Percentiles rank a stretch among this genome's conserved stretches.
Conservation (phyloP, 129 eudicot species). For the Oenanthe sinensis region DNA sequence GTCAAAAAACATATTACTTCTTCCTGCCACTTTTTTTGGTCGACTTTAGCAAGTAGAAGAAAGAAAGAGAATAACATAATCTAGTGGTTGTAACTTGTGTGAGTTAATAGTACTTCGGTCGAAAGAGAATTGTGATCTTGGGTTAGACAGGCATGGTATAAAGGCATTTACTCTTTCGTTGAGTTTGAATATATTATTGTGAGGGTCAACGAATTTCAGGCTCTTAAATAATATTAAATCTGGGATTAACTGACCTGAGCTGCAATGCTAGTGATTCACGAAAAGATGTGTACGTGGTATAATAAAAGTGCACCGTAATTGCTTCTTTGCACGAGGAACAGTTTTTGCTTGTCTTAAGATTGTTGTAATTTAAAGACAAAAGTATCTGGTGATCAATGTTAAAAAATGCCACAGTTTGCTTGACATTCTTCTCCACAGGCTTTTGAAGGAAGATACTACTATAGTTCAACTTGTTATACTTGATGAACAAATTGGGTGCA, state of each 20-base stretch:
- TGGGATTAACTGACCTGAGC: not conserved
- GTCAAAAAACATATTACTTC: not conserved
- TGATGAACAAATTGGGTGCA: slow-evolving; percentile 82
- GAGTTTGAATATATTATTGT: not conserved
- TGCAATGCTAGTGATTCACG: slow-evolving; percentile 2
- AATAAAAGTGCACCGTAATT: not conserved
- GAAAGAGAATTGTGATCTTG: not conserved
- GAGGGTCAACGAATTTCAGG: not conserved
- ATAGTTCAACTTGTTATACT: slow-evolving; percentile 63
- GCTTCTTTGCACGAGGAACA: not conserved
- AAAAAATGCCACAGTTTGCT: slow-evolving; percentile 66
- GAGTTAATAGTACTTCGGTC: not conserved
- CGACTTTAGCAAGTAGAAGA: not conserved
- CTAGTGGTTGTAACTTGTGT: not conserved
- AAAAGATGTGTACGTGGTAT: not conserved
- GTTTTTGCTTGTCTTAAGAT: slow-evolving; percentile 11
- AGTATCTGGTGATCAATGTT: slow-evolving; percentile 37
- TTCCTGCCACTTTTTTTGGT: not conserved
- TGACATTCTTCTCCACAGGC: slow-evolving; percentile 93
- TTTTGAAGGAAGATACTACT: slow-evolving; percentile 88
- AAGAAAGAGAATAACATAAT: not conserved
- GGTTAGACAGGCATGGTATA: not conserved
- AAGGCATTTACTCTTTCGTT: not conserved
- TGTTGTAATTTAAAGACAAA: slow-evolving; percentile 17
- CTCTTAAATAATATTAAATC: not conserved